Evolutionary conservation across 148 eudicot species (phyloP).

Genomic region (Heliosperma pusillum): DNA sequence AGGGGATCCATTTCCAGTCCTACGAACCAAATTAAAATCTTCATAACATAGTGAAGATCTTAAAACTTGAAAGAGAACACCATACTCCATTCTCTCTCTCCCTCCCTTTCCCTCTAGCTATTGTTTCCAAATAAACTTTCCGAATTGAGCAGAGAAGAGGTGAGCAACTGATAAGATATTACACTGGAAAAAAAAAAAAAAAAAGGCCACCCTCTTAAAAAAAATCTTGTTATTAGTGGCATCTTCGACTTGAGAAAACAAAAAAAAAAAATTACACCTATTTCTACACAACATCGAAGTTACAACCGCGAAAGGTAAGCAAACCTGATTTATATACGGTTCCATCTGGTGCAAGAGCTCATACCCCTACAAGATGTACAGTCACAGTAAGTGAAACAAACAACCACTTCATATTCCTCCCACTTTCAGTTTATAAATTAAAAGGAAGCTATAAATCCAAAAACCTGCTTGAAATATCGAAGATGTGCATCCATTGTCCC

Average conservation of each 20-base stretch:
- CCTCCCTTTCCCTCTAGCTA: not conserved
- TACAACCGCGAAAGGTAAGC: not conserved
- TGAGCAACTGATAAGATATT: not conserved
- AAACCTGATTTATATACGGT: constrained; percentile 94
- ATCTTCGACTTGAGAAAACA: not conserved
- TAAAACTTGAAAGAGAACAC: not conserved
- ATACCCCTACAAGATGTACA: constrained; percentile 61
- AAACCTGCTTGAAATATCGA: constrained; percentile 94
- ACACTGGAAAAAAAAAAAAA: not conserved
- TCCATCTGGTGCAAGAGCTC: constrained; percentile 99
- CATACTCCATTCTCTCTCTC: not conserved
- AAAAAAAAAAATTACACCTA: not conserved
- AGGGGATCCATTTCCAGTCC: not conserved
- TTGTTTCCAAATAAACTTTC: not conserved
- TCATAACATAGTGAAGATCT: too few relatives aligned
- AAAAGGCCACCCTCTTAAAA: not conserved
- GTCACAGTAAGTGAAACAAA: constrained; percentile 6
- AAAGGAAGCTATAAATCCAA: not conserved
- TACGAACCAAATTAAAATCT: not conserved
- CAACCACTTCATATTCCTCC: constrained; percentile 1
- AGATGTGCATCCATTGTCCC: constrained; percentile 99
- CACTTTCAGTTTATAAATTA: not conserved
- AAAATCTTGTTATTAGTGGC: not conserved
- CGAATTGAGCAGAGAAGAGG: not conserved
- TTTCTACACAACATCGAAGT: not conserved